These are phyloP conservation scores for Venturia aucupariae DNA, from an alignment of 2,329 filamentous ascomycete species.

Conservation along the genomic window DNA sequence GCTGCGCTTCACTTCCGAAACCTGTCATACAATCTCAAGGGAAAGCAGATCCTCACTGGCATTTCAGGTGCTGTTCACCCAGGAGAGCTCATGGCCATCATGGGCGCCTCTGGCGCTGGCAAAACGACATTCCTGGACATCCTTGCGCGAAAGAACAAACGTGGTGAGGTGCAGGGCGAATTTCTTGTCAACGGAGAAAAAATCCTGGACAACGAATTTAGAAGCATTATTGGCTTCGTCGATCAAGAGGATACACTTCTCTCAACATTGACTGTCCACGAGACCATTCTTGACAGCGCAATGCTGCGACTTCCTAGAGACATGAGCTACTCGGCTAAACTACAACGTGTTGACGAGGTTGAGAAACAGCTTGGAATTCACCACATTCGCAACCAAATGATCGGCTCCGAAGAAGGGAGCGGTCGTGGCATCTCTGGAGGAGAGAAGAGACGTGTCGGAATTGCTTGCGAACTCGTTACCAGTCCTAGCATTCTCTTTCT, in stretches of 20 bases:
- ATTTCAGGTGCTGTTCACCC: constrained; percentile 84
- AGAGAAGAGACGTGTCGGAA: constrained; percentile 91
- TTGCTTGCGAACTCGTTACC: constrained; percentile 94
- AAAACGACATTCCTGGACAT: constrained; percentile 98
- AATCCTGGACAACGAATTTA: constrained; percentile 74
- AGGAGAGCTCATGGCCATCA: constrained; percentile 93
- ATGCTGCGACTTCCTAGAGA: constrained; percentile 82
- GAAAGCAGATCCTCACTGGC: constrained; percentile 71
- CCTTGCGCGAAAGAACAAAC: constrained; percentile 92
- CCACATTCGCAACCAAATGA: constrained; percentile 87
- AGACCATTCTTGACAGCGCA: constrained; percentile 92
- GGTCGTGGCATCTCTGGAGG: constrained; percentile 94
- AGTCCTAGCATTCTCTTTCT: constrained; percentile 95
- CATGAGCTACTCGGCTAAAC: constrained; percentile 81
- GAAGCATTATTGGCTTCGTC: constrained; percentile 88
- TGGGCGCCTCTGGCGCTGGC: constrained; percentile 94
- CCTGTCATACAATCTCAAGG: constrained; percentile 77
- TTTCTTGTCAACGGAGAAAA: constrained; percentile 94
- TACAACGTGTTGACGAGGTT: constrained; percentile 83
- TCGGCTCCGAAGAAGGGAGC: constrained; percentile 90
- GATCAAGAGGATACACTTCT: constrained; percentile 98
- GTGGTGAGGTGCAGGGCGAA: constrained; percentile 65
- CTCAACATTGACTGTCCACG: constrained; percentile 90
- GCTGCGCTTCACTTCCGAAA: constrained; percentile 82
- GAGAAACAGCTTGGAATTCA: constrained; percentile 93